These are phyloP conservation scores for Sorghum bicolor DNA, from an alignment of 176 grass and related monocot species.

Conservation along the genomic window DNA sequence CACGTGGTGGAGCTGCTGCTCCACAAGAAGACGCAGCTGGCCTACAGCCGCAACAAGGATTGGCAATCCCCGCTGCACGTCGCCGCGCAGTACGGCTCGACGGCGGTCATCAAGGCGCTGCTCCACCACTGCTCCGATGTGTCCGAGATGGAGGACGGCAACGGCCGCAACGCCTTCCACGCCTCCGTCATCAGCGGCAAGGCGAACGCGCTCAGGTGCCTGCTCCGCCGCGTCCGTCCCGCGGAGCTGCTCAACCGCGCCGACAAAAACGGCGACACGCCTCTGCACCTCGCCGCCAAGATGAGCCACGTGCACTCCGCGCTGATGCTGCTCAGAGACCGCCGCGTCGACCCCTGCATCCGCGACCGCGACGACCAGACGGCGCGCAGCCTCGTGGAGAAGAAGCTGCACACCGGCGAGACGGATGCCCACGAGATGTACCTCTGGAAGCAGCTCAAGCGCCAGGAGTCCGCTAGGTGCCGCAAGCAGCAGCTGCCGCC, in stretches of 20 bases:
- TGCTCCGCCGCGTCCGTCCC: constrained; percentile 18
- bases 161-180: constrained; percentile 43
- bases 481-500: constrained; percentile 25
- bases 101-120: constrained; percentile 25
- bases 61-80: constrained; percentile 32
- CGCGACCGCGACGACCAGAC: background rate
- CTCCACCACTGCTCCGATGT: constrained; percentile 37
- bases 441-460: constrained; percentile 32
- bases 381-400: constrained; percentile 21
- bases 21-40: background rate
- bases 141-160: constrained; percentile 31
- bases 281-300: constrained; percentile 43
- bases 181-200: constrained; percentile 25
- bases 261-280: constrained; percentile 32
- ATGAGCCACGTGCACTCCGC: constrained; percentile 18
- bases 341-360: constrained; percentile 8
- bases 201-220: constrained; percentile 31
- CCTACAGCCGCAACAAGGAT: constrained; percentile 15
- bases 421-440: constrained; percentile 27
- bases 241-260: constrained; percentile 42
- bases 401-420: background rate
- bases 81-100: constrained; percentile 35
- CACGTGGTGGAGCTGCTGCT: constrained; percentile 38
- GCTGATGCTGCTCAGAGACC: constrained; percentile 12
- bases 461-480: constrained; percentile 8